Base-by-base conservation (phyloP, 176 grass and related monocot species). In the Phoenix roebelenii region DNA sequence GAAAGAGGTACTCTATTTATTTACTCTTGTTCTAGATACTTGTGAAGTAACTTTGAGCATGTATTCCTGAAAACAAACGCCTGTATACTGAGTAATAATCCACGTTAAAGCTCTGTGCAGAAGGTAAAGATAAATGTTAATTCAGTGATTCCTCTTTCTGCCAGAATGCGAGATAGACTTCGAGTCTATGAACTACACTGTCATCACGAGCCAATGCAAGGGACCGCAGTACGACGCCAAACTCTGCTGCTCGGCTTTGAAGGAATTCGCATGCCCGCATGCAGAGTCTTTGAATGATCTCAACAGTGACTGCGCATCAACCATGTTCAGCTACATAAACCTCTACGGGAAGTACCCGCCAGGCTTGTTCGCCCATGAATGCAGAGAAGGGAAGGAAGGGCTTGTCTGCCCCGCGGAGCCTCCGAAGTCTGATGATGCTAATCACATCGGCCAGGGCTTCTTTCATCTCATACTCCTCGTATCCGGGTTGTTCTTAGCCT, bases 321-420 rank as follows among this genome's bases (percentile, higher is more conserved):
- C 63, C 63, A 52, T 65, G 63, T 65, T 65, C 63, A 65, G 63
- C 25, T 65, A 65, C 49, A 52, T 65, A 51, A 65, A 65, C 16
- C 63, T 65, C 23, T 65, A 65, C 22, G 63, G 63, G 7, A 65
- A 25, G 63, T 65, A 65, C 32, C 63, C 63, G 18, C 63, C 63
- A n/a, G 63, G 63, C 5, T 50, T 65, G 16, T 65, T 65, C 14
- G 49, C 63, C 22, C 17, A 6, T 51, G 63, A 65, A 28, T 65
- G 63, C 15, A 48, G 48, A 17, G 63, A 65, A 65, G 63, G 16
- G 16, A 65, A 65, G 16, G 49, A 65, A 65, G 63, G 63, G 1
- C 63, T 65, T 15, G 49, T 23, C n/a, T 65, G 63, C 51, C 15
- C 22, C 18, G 49, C 4, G 4, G 15, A 10, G 22, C 20, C 48